Percentiles rank a stretch among this genome's conserved stretches.
Conservation (phyloP, 108 stramenopile species). For the Cyclotella sp. region DNA sequence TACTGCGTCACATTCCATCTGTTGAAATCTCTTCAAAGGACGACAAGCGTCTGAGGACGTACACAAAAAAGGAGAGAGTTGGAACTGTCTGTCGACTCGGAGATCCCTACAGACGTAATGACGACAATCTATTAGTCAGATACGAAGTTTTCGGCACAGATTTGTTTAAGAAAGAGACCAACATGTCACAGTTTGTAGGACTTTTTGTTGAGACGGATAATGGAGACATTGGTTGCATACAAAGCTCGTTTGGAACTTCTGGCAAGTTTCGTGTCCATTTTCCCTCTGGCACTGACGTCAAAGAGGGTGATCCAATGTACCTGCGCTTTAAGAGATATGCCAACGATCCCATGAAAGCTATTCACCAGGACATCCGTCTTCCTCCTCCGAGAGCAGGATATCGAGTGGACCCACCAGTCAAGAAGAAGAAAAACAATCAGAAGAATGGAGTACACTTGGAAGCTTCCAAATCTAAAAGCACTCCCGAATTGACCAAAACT, state of each 20-base stretch:
- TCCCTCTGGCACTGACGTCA: slow-evolving; percentile 74
- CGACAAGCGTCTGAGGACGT: slow-evolving; percentile 62
- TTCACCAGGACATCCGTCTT: slow-evolving; percentile 79
- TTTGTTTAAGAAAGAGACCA: slow-evolving; percentile 91
- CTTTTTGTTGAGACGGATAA: slow-evolving; percentile 79
- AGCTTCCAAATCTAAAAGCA: slow-evolving; percentile 11
- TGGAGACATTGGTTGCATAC: slow-evolving; percentile 83
- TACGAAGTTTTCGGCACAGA: slow-evolving; percentile 88
- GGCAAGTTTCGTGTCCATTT: slow-evolving; percentile 92
- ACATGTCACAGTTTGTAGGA: slow-evolving; percentile 88
- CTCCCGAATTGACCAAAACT: background rate
- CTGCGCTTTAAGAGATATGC: slow-evolving; percentile 85
- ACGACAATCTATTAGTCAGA: slow-evolving; percentile 75
- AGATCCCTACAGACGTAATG: slow-evolving; percentile 75
- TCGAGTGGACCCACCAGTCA: slow-evolving; percentile 61
- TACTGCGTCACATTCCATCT: background rate
- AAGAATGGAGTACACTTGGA: slow-evolving; percentile 39
- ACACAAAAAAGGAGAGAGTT: slow-evolving; percentile 79
- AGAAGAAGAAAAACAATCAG: slow-evolving; percentile 61
- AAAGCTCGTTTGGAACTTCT: slow-evolving; percentile 89
- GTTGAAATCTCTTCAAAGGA: slow-evolving; percentile 16
- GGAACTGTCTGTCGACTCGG: slow-evolving; percentile 74
- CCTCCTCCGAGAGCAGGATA: slow-evolving; percentile 68
- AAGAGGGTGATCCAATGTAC: slow-evolving; percentile 72
- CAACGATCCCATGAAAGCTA: slow-evolving; percentile 81